These are phyloP conservation scores for Senecio squalidus DNA, from an alignment of 140 eudicot species.

Conservation along the genomic window DNA sequence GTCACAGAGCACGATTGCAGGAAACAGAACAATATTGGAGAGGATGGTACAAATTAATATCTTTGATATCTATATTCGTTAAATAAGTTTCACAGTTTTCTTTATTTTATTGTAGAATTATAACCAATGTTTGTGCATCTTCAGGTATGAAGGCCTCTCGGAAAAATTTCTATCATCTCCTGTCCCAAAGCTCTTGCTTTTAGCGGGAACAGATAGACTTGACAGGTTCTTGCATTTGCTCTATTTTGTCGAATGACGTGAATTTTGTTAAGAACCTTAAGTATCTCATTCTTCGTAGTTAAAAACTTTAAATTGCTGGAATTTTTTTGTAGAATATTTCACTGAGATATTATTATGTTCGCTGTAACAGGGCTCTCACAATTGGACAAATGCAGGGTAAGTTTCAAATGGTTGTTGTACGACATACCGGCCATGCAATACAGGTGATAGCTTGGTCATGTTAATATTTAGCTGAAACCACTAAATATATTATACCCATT, in stretches of 20 bases:
- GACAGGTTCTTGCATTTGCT: constrained; percentile 55
- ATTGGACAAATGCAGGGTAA: constrained; percentile 99
- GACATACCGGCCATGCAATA: constrained; percentile 98
- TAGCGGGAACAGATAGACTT: constrained; percentile 96
- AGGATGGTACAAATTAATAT: constrained; percentile 66
- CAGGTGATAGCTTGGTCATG: constrained; percentile 47
- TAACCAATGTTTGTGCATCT: constrained; percentile 1
- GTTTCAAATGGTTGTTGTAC: constrained; percentile 94
- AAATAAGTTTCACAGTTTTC: background rate
- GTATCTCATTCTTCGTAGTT: background rate
- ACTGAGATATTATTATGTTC: constrained; percentile 14
- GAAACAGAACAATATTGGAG: constrained; percentile 93
- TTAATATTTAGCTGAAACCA: constrained; percentile 3
- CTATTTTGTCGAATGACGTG: background rate
- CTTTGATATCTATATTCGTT: background rate
- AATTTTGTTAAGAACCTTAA: background rate
- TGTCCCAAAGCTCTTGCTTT: constrained; percentile 83
- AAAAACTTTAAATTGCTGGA: background rate
- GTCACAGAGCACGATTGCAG: constrained; percentile 72
- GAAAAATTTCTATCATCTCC: constrained; percentile 74
- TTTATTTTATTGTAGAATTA: background rate
- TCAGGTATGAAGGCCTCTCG: constrained; percentile 98
- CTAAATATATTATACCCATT: background rate
- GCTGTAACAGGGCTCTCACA: constrained; percentile 74
- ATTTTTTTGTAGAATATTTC: background rate